phyloP scores from a whole-genome alignment of 805 yeast species.

The Starmerella floris region DNA sequence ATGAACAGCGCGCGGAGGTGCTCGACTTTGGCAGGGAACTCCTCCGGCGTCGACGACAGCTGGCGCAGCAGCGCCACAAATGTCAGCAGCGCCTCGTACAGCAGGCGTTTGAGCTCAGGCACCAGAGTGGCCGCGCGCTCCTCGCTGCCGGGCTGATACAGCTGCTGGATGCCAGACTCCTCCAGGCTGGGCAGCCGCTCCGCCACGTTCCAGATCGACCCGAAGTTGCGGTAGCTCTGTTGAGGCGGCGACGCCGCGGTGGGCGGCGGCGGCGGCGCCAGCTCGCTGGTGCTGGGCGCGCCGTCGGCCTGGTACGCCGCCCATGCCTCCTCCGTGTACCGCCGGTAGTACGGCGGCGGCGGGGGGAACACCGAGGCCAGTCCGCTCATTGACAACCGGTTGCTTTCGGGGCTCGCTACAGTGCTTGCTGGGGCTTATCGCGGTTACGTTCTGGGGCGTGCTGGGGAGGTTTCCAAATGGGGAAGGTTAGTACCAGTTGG shows the following conservation, averaged over 20 bases:
- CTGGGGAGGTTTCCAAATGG: too few species aligned
- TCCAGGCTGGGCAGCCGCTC: slow-evolving; percentile 66
- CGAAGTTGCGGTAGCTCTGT: slow-evolving; percentile 69
- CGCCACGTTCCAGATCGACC: slow-evolving; percentile 68
- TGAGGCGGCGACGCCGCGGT: slow-evolving; percentile 24
- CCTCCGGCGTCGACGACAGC: slow-evolving; percentile 57
- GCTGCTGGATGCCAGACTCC: slow-evolving; percentile 64
- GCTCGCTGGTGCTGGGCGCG: not conserved
- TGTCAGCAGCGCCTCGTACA: slow-evolving; percentile 65
- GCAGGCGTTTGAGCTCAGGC: slow-evolving; percentile 58
- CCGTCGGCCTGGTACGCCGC: slow-evolving; percentile 18
- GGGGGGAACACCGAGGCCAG: slow-evolving; percentile 77
- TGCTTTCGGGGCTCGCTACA: too few species aligned
- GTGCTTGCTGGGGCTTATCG: too few species aligned
- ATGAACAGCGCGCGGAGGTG: slow-evolving; percentile 66
- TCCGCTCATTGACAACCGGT: slow-evolving; percentile 6
- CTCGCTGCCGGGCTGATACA: slow-evolving; percentile 36
- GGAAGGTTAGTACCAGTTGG: too few species aligned
- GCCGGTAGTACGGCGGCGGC: slow-evolving; percentile 73
- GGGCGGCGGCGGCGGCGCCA: slow-evolving; percentile 25
- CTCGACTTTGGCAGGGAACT: slow-evolving; percentile 52
- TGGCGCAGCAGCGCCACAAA: slow-evolving; percentile 73
- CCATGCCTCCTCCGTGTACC: slow-evolving; percentile 53
- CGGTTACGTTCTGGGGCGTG: too few species aligned
- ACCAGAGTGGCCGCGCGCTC: slow-evolving; percentile 15